These are phyloP conservation scores for Tricholoma sp. DNA, from an alignment of 768 basidiomycete species.

Conservation along the genomic window DNA sequence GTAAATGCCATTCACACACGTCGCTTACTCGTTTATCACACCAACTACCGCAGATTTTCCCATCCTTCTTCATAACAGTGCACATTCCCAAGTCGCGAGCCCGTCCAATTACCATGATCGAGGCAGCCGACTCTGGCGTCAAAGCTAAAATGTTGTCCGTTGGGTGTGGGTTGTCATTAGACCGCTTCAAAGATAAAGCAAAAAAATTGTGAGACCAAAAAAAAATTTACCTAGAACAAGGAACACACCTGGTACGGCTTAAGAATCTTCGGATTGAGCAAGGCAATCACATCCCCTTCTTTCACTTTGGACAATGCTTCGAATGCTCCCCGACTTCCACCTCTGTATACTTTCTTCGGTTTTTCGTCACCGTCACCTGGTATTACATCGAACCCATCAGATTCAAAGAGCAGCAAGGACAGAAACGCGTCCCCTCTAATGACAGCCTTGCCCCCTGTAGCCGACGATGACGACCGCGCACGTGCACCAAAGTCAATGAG, in stretches of 20 bases:
- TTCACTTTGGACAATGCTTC: slow-evolving; percentile 81
- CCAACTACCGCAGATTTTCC: slow-evolving; percentile 82
- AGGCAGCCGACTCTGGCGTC: slow-evolving; percentile 76
- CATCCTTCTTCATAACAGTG: slow-evolving; percentile 69
- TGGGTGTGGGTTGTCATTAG: slow-evolving; percentile 63
- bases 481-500: slow-evolving; percentile 76
- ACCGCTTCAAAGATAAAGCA: slow-evolving; percentile 26
- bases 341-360: slow-evolving; percentile 66
- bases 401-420: slow-evolving; percentile 82
- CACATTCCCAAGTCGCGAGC: slow-evolving; percentile 87
- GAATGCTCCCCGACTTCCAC: slow-evolving; percentile 91
- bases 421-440: slow-evolving; percentile 82
- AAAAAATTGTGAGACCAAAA: not conserved
- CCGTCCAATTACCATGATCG: slow-evolving; percentile 83
- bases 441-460: slow-evolving; percentile 48
- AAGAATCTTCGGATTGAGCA: slow-evolving; percentile 83
- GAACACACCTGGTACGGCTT: slow-evolving; percentile 76
- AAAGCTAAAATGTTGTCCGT: slow-evolving; percentile 79
- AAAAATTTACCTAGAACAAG: not conserved
- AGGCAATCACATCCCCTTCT: slow-evolving; percentile 86
- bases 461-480: slow-evolving; percentile 45
- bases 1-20: slow-evolving; percentile 90
- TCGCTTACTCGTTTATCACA: slow-evolving; percentile 84
- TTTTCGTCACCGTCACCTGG: slow-evolving; percentile 45
- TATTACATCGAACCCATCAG: slow-evolving; percentile 63